phyloP scores from a whole-genome alignment of 2,329 filamentous ascomycete species.

The Acrodontium crateriforme region DNA sequence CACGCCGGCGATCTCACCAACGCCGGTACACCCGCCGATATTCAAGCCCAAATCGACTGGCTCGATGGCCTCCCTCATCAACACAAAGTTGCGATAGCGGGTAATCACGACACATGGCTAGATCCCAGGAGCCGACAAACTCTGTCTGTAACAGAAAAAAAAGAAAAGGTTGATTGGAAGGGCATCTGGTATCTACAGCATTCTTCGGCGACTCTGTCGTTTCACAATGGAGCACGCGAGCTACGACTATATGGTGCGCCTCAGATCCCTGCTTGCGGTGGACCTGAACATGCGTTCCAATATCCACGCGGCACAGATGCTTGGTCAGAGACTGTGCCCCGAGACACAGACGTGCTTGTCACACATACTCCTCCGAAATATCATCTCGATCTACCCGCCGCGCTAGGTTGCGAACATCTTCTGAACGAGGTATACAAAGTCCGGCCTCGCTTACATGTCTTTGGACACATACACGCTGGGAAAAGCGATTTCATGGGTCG shows the following conservation, averaged over 20 bases:
- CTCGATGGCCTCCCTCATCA: slow-evolving; percentile 57
- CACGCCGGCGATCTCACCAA: slow-evolving; percentile 80
- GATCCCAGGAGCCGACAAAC: slow-evolving; percentile 49
- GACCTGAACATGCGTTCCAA: slow-evolving; percentile 61
- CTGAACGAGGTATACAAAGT: slow-evolving; percentile 61
- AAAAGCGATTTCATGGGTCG: slow-evolving; percentile 13
- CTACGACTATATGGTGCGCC: slow-evolving; percentile 69
- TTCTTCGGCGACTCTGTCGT: slow-evolving; percentile 47
- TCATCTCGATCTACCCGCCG: slow-evolving; percentile 51
- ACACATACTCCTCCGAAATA: slow-evolving; percentile 68
- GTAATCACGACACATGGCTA: slow-evolving; percentile 83
- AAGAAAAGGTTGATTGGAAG: slow-evolving; percentile 48
- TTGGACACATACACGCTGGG: slow-evolving; percentile 71
- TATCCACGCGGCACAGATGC: slow-evolving; percentile 52
- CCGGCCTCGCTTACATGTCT: slow-evolving; percentile 63
- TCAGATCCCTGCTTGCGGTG: slow-evolving; percentile 65
- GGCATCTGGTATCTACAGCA: slow-evolving; percentile 65
- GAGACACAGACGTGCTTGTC: slow-evolving; percentile 61
- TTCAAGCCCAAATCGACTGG: slow-evolving; percentile 80
- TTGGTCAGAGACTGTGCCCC: slow-evolving; percentile 59
- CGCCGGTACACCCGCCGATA: slow-evolving; percentile 53
- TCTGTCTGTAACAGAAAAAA: slow-evolving; percentile 37
- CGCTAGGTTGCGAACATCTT: slow-evolving; percentile 54
- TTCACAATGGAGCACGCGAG: slow-evolving; percentile 36
- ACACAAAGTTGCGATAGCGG: slow-evolving; percentile 70